Percentiles rank a stretch among this genome's conserved stretches.
Evolutionary conservation across 805 yeast species (phyloP).

Genomic region (Lipomyces mesembrius): DNA sequence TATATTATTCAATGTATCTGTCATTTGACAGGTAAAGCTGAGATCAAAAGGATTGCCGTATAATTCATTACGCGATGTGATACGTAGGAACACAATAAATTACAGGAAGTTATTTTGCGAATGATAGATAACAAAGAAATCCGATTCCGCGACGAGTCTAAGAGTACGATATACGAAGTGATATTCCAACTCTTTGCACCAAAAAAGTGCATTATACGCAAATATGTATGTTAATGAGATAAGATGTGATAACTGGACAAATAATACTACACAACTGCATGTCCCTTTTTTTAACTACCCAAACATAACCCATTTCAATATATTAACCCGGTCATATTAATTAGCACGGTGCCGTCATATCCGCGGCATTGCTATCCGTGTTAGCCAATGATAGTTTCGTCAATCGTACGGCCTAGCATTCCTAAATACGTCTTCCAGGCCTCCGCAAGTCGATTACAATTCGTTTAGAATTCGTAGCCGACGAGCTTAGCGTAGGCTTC

Average conservation of each 20-base stretch:
- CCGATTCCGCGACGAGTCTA: background rate
- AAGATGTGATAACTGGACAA: background rate
- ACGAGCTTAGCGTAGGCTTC: slow-evolving; percentile 86
- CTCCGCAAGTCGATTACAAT: background rate
- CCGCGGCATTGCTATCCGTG: too few species aligned
- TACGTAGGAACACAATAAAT: background rate
- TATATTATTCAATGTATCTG: background rate
- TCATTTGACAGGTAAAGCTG: background rate
- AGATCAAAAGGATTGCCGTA: background rate
- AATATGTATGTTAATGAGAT: too few species aligned
- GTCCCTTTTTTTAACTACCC: background rate
- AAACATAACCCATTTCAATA: background rate
- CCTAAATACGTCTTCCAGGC: background rate
- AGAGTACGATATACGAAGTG: background rate
- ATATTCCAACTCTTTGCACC: background rate
- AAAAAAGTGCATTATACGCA: background rate
- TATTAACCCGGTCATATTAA: background rate
- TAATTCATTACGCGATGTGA: background rate
- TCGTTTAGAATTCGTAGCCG: slow-evolving; percentile 32
- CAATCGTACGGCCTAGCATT: background rate
- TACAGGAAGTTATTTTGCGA: background rate
- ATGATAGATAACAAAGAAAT: background rate
- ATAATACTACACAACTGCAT: background rate
- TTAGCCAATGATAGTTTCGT: too few species aligned
- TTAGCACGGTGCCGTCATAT: background rate